These are phyloP conservation scores for Calocera cornea DNA, from an alignment of 768 basidiomycete genomes.

Conservation along the genomic window DNA sequence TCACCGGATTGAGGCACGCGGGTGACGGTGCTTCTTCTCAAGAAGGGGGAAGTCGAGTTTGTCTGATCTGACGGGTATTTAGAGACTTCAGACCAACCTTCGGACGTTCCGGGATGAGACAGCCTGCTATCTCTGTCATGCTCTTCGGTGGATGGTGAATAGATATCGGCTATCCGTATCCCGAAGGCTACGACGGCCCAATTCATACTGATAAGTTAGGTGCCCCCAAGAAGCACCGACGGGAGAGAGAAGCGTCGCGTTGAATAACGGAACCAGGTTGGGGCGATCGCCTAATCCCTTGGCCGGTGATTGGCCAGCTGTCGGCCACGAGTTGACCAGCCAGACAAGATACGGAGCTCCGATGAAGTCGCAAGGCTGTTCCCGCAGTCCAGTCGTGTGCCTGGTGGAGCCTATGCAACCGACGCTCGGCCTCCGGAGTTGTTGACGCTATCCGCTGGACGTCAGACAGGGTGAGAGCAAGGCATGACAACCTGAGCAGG, in stretches of 20 bases:
- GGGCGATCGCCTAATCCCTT: background rate
- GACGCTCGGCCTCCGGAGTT: background rate
- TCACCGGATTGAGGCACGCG: background rate
- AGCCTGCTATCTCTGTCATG: background rate
- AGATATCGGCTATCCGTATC: background rate
- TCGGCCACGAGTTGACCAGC: background rate
- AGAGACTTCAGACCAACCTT: background rate
- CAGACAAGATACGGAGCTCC: background rate
- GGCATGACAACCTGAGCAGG: no score
- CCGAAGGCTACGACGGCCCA: background rate
- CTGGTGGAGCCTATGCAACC: background rate
- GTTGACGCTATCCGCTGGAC: background rate
- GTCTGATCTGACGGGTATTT: background rate
- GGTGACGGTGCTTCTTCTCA: conserved; percentile 2
- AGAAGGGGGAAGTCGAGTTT: background rate
- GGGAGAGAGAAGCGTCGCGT: background rate
- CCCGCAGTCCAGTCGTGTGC: background rate
- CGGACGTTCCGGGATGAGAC: background rate
- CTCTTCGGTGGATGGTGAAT: background rate
- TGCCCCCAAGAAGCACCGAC: background rate
- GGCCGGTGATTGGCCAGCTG: background rate
- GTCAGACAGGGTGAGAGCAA: background rate
- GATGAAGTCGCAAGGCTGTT: background rate
- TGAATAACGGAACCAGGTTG: background rate
- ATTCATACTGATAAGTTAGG: background rate